phyloP scores from a whole-genome alignment of 495 filamentous ascomycete species.

The Pseudomonodictys pantanalensis region DNA sequence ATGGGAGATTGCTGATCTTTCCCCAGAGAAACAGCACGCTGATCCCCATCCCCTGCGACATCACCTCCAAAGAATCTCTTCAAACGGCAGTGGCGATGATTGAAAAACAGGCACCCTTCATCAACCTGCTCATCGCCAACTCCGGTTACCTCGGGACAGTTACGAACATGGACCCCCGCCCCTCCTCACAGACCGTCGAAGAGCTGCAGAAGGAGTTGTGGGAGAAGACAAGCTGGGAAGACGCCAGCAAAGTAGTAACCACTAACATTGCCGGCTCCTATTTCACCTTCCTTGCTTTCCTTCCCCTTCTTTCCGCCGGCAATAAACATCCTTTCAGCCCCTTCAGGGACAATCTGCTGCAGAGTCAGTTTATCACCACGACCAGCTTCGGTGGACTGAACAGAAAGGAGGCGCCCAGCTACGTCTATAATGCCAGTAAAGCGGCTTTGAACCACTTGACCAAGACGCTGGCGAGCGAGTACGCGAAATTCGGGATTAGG shows the following conservation, averaged over 20 bases:
- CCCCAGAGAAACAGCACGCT: conserved; percentile 35
- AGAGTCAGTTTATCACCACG: conserved; percentile 64
- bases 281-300: conserved; percentile 61
- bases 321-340: conserved; percentile 42
- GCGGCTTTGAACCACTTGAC: conserved; percentile 60
- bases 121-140: conserved; percentile 67
- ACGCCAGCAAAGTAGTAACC: conserved; percentile 56
- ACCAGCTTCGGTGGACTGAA: conserved; percentile 58
- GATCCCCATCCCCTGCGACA: conserved; percentile 61
- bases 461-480: conserved; percentile 54
- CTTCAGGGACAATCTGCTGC: conserved; percentile 50
- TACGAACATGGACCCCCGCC: conserved; percentile 37
- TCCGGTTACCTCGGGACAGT: conserved; percentile 53
- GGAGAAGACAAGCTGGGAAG: conserved; percentile 56
- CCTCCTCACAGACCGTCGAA: conserved; percentile 36
- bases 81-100: conserved; percentile 52
- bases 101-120: conserved; percentile 52
- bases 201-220: conserved; percentile 57
- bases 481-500: conserved; percentile 57
- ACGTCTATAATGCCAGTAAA: conserved; percentile 63
- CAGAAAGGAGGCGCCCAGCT: conserved; percentile 53
- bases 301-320: conserved; percentile 60
- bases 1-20: not conserved
- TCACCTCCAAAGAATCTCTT: conserved; percentile 62
- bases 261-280: conserved; percentile 61